Percentiles rank a stretch among this genome's conserved stretches.
Evolutionary conservation across 306 rosid genomes (phyloP).

Genomic region (Delonix regia): DNA sequence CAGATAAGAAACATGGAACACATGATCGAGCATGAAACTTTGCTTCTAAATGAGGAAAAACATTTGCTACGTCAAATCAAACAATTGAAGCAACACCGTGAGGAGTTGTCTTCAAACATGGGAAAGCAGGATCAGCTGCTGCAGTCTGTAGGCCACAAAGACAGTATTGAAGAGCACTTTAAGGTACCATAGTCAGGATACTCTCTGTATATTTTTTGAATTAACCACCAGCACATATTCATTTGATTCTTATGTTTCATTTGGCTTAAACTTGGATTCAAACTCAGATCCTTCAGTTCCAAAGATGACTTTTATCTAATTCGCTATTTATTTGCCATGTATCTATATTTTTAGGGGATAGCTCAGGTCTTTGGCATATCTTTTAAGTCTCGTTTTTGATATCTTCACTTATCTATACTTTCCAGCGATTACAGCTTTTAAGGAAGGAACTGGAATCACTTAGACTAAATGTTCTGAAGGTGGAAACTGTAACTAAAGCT

Average conservation of each 20-base stretch:
- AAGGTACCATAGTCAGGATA: constrained; percentile 50
- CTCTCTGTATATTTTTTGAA: constrained; percentile 22
- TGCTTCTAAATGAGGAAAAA: constrained; percentile 81
- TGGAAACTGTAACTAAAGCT: constrained; percentile 59
- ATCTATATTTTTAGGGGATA: neutral
- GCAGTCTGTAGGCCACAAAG: constrained; percentile 59
- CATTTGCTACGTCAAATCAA: constrained; percentile 76
- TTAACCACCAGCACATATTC: neutral
- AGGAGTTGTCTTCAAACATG: constrained; percentile 58
- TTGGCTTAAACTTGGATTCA: neutral
- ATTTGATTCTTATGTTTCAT: neutral
- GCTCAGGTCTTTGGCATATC: neutral
- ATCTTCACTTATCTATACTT: constrained; percentile 18
- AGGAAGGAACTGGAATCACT: constrained; percentile 70
- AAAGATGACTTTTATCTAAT: neutral
- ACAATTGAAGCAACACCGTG: constrained; percentile 74
- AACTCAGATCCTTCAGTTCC: neutral
- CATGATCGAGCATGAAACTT: constrained; percentile 76
- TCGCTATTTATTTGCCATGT: neutral
- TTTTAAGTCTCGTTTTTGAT: neutral
- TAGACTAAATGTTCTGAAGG: constrained; percentile 59
- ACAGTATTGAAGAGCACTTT: constrained; percentile 59
- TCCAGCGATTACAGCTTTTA: constrained; percentile 50
- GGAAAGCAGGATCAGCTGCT: constrained; percentile 68
- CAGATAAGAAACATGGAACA: constrained; percentile 81